Conservation (phyloP, 2,329 filamentous ascomycete genomes). For the Phoma sp. region DNA sequence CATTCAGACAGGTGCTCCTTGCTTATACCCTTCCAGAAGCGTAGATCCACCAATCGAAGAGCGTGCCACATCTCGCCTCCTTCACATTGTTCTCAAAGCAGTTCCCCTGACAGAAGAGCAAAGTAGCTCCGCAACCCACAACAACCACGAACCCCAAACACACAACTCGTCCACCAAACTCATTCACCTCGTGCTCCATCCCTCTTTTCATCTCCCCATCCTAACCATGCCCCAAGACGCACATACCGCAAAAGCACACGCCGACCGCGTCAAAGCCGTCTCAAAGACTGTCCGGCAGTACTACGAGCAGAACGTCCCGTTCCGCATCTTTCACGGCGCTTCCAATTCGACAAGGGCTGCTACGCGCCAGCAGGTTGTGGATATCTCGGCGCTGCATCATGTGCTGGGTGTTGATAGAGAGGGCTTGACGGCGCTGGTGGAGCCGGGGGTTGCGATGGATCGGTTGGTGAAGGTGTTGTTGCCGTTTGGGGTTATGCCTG, state of each 20-base stretch:
- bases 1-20: not conserved
- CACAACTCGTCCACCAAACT: not conserved
- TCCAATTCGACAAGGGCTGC: constrained; percentile 50
- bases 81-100: not conserved
- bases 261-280: constrained; percentile 15
- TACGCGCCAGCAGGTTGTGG: constrained; percentile 32
- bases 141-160: not conserved
- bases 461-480: constrained; percentile 62
- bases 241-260: constrained; percentile 6
- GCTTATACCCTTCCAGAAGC: not conserved
- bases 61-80: not conserved
- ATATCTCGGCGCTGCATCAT: constrained; percentile 53
- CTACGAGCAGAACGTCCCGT: constrained; percentile 31
- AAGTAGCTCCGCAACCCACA: not conserved
- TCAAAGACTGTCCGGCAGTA: constrained; percentile 13
- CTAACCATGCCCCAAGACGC: not conserved
- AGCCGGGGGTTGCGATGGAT: constrained; percentile 72
- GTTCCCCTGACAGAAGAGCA: no score
- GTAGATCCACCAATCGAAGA: not conserved
- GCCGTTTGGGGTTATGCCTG: constrained; percentile 59
- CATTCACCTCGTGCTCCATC: not conserved
- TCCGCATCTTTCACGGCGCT: constrained; percentile 60
- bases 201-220: no score
- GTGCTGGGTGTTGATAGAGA: constrained; percentile 51
- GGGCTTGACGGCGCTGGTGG: constrained; percentile 57